phyloP scores from a whole-genome alignment of 768 basidiomycete species.

The Crucibulum laeve region DNA sequence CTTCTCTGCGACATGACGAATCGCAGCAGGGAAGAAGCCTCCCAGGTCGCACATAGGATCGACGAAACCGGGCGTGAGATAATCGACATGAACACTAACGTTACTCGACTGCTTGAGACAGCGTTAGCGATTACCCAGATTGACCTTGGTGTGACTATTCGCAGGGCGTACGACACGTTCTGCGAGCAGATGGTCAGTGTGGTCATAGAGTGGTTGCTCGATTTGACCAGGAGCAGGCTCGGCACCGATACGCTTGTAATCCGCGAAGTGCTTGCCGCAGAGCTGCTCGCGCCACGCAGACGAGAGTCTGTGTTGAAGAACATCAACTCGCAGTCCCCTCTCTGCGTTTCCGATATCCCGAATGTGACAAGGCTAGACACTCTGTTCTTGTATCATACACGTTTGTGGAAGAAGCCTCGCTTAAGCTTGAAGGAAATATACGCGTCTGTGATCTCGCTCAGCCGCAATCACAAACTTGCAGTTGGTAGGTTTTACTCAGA shows the following conservation, averaged over 20 bases:
- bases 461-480: slow-evolving; percentile 68
- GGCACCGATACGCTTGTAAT: slow-evolving; percentile 64
- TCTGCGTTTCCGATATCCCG: slow-evolving; percentile 36
- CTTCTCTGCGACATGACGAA: slow-evolving; percentile 57
- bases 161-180: slow-evolving; percentile 84
- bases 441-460: slow-evolving; percentile 66
- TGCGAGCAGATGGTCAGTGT: slow-evolving; percentile 81
- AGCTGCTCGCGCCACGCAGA: slow-evolving; percentile 60
- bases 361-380: slow-evolving; percentile 67
- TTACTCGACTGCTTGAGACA: slow-evolving; percentile 59
- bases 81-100: slow-evolving; percentile 66
- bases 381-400: slow-evolving; percentile 76
- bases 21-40: slow-evolving; percentile 53
- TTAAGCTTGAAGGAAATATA: slow-evolving; percentile 81
- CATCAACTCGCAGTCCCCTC: slow-evolving; percentile 29
- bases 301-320: slow-evolving; percentile 45
- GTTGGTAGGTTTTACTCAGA: slow-evolving; percentile 54
- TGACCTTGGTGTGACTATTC: slow-evolving; percentile 87
- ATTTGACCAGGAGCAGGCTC: slow-evolving; percentile 70
- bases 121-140: slow-evolving; percentile 81
- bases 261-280: slow-evolving; percentile 67
- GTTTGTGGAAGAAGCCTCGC: slow-evolving; percentile 82
- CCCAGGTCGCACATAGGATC: slow-evolving; percentile 50
- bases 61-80: slow-evolving; percentile 82
- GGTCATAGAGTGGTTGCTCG: slow-evolving; percentile 83